Evolutionary conservation across 78 protist species (phyloP).

Genomic region (Dictyostelium firmibasis): DNA sequence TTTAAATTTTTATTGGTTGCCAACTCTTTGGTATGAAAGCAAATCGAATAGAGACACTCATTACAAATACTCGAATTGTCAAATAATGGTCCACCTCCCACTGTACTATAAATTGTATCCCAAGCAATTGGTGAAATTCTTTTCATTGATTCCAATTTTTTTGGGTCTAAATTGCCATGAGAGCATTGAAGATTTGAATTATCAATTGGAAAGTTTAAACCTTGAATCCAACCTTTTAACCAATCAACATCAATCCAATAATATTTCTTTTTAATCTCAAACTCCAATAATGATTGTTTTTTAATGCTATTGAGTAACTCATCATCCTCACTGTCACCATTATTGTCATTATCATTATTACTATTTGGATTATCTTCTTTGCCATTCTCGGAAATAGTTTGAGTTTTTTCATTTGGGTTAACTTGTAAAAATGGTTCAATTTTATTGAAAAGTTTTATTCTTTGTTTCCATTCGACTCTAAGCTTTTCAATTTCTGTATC

Average conservation of each 20-base stretch:
- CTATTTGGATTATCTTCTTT: neutral
- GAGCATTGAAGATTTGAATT: slow-evolving; percentile 14
- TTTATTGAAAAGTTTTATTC: neutral
- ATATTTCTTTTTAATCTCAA: neutral
- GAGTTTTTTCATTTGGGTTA: neutral
- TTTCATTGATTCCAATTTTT: slow-evolving; percentile 28
- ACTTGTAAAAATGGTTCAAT: neutral
- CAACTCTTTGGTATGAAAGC: neutral
- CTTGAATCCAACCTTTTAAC: slow-evolving; percentile 26
- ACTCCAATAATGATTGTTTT: neutral
- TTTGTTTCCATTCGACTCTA: neutral
- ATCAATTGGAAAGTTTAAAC: slow-evolving; percentile 30
- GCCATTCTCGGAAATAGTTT: neutral
- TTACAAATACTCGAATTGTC: neutral
- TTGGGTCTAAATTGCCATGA: slow-evolving; percentile 18
- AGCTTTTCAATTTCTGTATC: neutral
- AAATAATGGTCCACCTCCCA: slow-evolving; percentile 7
- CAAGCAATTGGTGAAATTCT: neutral
- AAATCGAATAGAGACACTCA: slow-evolving; percentile 21
- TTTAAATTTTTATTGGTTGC: neutral
- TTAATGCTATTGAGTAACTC: neutral
- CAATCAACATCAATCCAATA: slow-evolving; percentile 47
- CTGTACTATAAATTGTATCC: neutral
- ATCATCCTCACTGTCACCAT: neutral
- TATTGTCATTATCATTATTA: neutral